Evolutionary conservation across 805 yeast genomes (phyloP).

Genomic region (Candida xyloterini): DNA sequence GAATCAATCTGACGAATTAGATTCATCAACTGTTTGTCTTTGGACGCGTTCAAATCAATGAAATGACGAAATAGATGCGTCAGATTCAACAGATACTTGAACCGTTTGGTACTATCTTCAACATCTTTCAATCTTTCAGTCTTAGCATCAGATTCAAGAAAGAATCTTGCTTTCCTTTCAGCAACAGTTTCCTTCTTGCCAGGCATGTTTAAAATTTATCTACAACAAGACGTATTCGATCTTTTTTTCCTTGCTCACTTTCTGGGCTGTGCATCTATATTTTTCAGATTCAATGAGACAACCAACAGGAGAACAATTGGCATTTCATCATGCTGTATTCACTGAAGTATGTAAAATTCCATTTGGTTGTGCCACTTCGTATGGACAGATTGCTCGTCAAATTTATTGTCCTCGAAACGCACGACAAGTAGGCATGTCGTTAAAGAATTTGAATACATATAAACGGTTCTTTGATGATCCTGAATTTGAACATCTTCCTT

Average conservation of each 20-base stretch:
- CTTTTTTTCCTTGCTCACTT: slow-evolving; percentile 4
- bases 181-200: slow-evolving; percentile 29
- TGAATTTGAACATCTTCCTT: slow-evolving; percentile 49
- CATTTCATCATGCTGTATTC: slow-evolving; percentile 61
- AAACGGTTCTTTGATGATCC: slow-evolving; percentile 20
- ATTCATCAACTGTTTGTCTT: slow-evolving; percentile 68
- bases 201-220: slow-evolving; percentile 6
- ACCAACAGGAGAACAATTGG: slow-evolving; percentile 23
- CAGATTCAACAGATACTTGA: slow-evolving; percentile 73
- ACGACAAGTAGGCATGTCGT: slow-evolving; percentile 70
- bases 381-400: slow-evolving; percentile 69
- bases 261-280: slow-evolving; percentile 6
- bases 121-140: slow-evolving; percentile 51
- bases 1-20: slow-evolving; percentile 55
- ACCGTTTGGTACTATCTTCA: slow-evolving; percentile 73
- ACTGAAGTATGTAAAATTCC: slow-evolving; percentile 54
- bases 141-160: slow-evolving; percentile 54
- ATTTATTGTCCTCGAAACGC: slow-evolving; percentile 62
- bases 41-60: slow-evolving; percentile 75
- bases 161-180: slow-evolving; percentile 45
- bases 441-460: slow-evolving; percentile 48
- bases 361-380: slow-evolving; percentile 61
- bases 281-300: slow-evolving; percentile 41
- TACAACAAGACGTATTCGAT: slow-evolving; percentile 3
- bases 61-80: slow-evolving; percentile 88